phyloP scores from a whole-genome alignment of 352 stramenopile genomes.

The Pythium brassicae region DNA sequence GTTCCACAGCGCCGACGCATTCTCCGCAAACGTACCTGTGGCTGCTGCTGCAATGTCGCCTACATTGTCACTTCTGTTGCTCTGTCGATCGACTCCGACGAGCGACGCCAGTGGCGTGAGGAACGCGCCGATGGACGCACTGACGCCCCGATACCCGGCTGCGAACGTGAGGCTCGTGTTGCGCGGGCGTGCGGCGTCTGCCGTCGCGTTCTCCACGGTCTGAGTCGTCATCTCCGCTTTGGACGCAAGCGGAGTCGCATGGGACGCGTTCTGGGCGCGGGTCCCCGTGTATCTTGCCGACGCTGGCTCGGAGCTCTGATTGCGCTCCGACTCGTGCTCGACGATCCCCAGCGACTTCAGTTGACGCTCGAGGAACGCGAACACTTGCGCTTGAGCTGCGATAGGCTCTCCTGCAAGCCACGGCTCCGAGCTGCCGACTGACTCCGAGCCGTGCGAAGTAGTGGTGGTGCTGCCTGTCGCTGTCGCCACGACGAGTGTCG shows the following conservation, averaged over 20 bases:
- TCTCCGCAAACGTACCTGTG: conserved; percentile 1
- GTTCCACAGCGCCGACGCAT: conserved; percentile 11
- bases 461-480: neutral
- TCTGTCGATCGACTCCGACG: neutral
- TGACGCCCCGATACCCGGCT: neutral
- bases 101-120: conserved; percentile 10
- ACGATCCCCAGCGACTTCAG: conserved; percentile 2
- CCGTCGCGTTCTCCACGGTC: neutral
- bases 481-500: conserved; percentile 9
- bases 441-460: neutral
- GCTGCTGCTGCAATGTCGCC: too few species aligned
- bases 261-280: neutral
- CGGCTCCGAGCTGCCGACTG: neutral
- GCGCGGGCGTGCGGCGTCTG: neutral
- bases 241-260: neutral
- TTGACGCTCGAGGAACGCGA: conserved; percentile 9
- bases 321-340: neutral
- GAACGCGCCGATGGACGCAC: conserved; percentile 12
- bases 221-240: neutral
- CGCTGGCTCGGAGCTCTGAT: neutral
- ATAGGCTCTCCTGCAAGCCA: conserved; percentile 8
- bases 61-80: neutral
- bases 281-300: too few species aligned
- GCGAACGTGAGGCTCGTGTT: conserved; percentile 5
- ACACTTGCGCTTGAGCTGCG: conserved; percentile 3